Percentiles rank a stretch among this genome's conserved stretches.
phyloP scores from a whole-genome alignment of 2,329 filamentous ascomycete genomes.

The Simplicillium sp. region DNA sequence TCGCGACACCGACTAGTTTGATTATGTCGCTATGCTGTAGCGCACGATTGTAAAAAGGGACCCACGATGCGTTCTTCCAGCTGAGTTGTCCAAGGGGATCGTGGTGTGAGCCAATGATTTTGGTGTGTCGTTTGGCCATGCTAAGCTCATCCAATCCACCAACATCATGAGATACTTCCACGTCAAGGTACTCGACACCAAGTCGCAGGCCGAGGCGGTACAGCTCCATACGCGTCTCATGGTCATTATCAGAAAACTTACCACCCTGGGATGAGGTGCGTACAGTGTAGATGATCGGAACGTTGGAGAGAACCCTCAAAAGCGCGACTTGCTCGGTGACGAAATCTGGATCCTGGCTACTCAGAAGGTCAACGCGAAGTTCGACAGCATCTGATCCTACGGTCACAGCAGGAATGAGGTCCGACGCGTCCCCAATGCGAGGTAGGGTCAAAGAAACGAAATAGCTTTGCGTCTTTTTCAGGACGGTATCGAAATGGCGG shows the following conservation, averaged over 20 bases:
- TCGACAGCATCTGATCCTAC: constrained; percentile 91
- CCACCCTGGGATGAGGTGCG: constrained; percentile 81
- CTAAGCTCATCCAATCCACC: constrained; percentile 62
- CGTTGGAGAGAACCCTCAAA: constrained; percentile 58
- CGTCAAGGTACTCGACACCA: constrained; percentile 85
- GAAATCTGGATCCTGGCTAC: constrained; percentile 67
- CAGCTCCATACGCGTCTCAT: constrained; percentile 61
- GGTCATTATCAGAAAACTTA: constrained; percentile 69
- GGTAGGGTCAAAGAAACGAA: constrained; percentile 88
- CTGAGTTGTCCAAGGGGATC: constrained; percentile 71
- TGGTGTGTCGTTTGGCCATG: constrained; percentile 59
- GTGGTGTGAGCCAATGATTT: constrained; percentile 92
- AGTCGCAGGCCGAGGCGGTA: constrained; percentile 73
- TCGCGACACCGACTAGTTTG: constrained; percentile 82
- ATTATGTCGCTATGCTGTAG: constrained; percentile 86
- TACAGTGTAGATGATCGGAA: constrained; percentile 88
- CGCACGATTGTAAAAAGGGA: constrained; percentile 80
- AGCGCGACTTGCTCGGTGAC: constrained; percentile 74
- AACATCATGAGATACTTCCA: constrained; percentile 81
- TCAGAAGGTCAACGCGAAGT: constrained; percentile 81
- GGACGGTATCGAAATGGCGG: constrained; percentile 35
- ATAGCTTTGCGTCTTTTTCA: constrained; percentile 63
- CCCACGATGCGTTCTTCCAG: constrained; percentile 91
- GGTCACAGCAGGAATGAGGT: constrained; percentile 60
- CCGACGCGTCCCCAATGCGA: constrained; percentile 53